phyloP scores from a whole-genome alignment of 306 rosid genomes.

The Trifolium dubium region DNA sequence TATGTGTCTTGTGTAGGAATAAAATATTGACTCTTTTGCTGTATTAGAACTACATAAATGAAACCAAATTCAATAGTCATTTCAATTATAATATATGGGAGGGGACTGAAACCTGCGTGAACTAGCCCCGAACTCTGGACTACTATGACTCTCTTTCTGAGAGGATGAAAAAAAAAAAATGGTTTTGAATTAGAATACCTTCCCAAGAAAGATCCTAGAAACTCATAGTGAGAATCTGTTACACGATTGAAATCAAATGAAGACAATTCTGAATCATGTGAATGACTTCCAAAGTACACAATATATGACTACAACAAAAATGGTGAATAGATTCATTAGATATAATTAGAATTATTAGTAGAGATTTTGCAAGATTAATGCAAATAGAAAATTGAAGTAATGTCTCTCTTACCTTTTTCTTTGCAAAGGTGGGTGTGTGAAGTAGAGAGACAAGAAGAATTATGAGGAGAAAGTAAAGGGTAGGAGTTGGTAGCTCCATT shows the following conservation, averaged over 20 bases:
- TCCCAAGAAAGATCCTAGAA: slow-evolving; percentile 76
- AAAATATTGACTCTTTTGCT: slow-evolving; percentile 70
- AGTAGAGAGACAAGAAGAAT: slow-evolving; percentile 47
- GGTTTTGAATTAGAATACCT: slow-evolving; percentile 49
- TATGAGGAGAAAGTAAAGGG: slow-evolving; percentile 41
- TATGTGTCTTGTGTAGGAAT: slow-evolving; percentile 88
- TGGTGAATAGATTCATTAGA: neutral
- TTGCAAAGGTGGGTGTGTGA: slow-evolving; percentile 54
- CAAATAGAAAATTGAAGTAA: slow-evolving; percentile 26
- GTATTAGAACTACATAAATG: slow-evolving; percentile 43
- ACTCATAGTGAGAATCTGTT: slow-evolving; percentile 66
- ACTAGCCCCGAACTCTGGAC: no score
- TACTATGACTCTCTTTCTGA: no score
- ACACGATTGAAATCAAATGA: slow-evolving; percentile 53
- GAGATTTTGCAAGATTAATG: neutral
- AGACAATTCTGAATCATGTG: slow-evolving; percentile 57
- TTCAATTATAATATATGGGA: neutral
- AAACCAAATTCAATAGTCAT: neutral
- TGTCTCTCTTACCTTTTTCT: slow-evolving; percentile 68
- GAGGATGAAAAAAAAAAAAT: neutral
- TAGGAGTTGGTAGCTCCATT: slow-evolving; percentile 47
- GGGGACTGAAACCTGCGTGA: no score
- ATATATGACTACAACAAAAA: slow-evolving; percentile 71
- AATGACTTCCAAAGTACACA: slow-evolving; percentile 85
- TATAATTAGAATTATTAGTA: neutral